Conservation (phyloP, 176 grass and related monocot genomes). For the Oryza nivara region DNA sequence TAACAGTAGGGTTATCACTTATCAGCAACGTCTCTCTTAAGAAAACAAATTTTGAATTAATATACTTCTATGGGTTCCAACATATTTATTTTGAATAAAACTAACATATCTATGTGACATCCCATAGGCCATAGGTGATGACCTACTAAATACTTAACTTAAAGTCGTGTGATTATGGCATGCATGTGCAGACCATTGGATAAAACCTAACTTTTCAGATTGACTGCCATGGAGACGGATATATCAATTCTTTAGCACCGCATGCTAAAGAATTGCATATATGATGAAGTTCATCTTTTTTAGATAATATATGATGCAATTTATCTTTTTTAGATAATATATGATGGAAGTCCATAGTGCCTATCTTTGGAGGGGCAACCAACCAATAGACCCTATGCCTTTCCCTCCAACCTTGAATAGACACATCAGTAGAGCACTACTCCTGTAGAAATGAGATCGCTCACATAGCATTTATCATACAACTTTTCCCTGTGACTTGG, state of each 20-base stretch:
- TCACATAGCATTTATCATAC: slow-evolving; percentile 29
- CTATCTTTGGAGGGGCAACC: neutral
- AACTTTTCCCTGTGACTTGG: neutral
- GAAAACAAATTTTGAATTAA: slow-evolving; percentile 21
- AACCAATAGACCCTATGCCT: neutral
- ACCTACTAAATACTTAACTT: slow-evolving; percentile 4
- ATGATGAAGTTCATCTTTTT: neutral
- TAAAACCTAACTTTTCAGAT: neutral
- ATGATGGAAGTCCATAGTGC: neutral
- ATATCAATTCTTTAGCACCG: neutral
- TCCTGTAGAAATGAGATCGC: neutral
- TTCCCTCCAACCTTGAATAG: slow-evolving; percentile 30
- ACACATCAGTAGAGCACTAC: slow-evolving; percentile 35
- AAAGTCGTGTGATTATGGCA: neutral
- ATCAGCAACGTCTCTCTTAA: neutral
- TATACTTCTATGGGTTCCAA: neutral
- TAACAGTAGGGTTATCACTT: neutral
- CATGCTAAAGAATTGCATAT: neutral
- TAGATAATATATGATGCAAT: neutral
- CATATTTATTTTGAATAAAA: slow-evolving; percentile 24
- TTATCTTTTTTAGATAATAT: neutral
- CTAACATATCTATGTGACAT: neutral
- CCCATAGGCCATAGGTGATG: neutral
- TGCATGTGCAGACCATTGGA: neutral
- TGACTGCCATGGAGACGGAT: slow-evolving; percentile 4